Percentiles rank a stretch among this genome's conserved stretches.
Evolutionary conservation across 1,139 yeast species (phyloP).

Genomic region (Saccharomyces hybrid): DNA sequence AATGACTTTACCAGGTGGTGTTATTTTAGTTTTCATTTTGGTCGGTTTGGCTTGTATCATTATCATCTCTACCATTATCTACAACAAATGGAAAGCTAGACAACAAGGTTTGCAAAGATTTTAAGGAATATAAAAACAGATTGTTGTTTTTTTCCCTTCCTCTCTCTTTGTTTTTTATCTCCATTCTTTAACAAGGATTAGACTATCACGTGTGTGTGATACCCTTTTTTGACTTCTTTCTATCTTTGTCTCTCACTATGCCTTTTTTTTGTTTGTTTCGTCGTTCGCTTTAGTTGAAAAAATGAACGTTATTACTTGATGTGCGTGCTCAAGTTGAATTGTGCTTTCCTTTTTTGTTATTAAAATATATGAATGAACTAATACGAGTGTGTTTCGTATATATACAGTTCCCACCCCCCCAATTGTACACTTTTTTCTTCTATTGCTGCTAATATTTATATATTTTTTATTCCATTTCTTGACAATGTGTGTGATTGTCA

Average conservation of each 20-base stretch:
- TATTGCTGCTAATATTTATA: not conserved
- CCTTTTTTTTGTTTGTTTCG: slow-evolving; percentile 1
- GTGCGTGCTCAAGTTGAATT: slow-evolving; percentile 5
- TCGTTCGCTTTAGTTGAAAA: not conserved
- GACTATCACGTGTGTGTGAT: slow-evolving; percentile 1
- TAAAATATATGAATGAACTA: not conserved
- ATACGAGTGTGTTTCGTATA: not conserved
- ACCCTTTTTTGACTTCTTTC: not conserved
- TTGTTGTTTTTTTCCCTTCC: too few species aligned
- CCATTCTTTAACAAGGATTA: not conserved
- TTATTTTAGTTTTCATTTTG: slow-evolving; percentile 43
- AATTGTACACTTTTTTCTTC: not conserved
- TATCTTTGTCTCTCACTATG: slow-evolving; percentile 1
- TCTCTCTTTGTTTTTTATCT: not conserved
- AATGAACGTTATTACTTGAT: slow-evolving; percentile 2
- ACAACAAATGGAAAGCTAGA: slow-evolving; percentile 33
- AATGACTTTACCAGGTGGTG: slow-evolving; percentile 41
- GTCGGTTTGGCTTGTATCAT: slow-evolving; percentile 39
- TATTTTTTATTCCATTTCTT: too few species aligned
- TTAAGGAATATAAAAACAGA: slow-evolving; percentile 10
- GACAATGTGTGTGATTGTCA: not conserved
- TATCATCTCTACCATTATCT: slow-evolving; percentile 26
- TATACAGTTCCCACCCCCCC: not conserved
- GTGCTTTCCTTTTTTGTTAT: not conserved
- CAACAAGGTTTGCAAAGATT: slow-evolving; percentile 36